phyloP scores from a whole-genome alignment of 2,329 filamentous ascomycete genomes.

The Claviceps citrina region DNA sequence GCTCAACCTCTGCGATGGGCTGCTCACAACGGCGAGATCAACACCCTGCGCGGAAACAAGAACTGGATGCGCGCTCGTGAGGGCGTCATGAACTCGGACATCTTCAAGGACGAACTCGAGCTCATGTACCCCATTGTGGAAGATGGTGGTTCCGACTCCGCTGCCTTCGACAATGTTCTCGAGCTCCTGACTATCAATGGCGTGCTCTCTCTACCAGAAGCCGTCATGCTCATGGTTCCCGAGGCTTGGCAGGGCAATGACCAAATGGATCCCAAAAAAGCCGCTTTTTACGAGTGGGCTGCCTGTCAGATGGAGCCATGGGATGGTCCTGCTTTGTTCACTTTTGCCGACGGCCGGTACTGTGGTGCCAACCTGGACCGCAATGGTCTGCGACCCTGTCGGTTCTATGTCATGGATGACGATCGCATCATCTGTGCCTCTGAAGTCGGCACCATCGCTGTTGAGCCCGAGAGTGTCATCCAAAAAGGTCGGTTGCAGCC shows the following conservation, averaged over 20 bases:
- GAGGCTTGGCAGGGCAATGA: constrained; percentile 95
- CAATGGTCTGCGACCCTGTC: constrained; percentile 86
- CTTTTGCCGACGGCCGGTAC: constrained; percentile 89
- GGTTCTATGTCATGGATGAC: constrained; percentile 93
- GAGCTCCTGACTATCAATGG: constrained; percentile 91
- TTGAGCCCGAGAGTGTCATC: constrained; percentile 78
- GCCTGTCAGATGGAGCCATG: constrained; percentile 98
- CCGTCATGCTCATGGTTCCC: constrained; percentile 96
- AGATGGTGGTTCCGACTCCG: constrained; percentile 90
- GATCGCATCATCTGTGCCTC: constrained; percentile 95
- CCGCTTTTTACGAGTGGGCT: constrained; percentile 96
- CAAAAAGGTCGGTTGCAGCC: constrained; percentile 90
- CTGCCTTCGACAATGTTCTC: constrained; percentile 91
- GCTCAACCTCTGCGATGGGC: constrained; percentile 93
- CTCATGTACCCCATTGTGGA: constrained; percentile 86
- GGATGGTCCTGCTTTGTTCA: constrained; percentile 94
- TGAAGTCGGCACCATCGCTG: constrained; percentile 82
- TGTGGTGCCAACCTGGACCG: constrained; percentile 94
- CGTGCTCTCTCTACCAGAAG: constrained; percentile 84
- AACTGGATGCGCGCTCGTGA: constrained; percentile 99
- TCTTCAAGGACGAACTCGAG: constrained; percentile 88
- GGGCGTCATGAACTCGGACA: constrained; percentile 80
- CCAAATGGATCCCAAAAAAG: constrained; percentile 84
- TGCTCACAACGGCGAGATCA: constrained; percentile 97
- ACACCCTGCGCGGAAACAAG: constrained; percentile 93